Percentiles rank a stretch among this genome's conserved stretches.
phyloP scores from a whole-genome alignment of 1,284 basidiomycete species.

The Sporisorium graminicola region DNA sequence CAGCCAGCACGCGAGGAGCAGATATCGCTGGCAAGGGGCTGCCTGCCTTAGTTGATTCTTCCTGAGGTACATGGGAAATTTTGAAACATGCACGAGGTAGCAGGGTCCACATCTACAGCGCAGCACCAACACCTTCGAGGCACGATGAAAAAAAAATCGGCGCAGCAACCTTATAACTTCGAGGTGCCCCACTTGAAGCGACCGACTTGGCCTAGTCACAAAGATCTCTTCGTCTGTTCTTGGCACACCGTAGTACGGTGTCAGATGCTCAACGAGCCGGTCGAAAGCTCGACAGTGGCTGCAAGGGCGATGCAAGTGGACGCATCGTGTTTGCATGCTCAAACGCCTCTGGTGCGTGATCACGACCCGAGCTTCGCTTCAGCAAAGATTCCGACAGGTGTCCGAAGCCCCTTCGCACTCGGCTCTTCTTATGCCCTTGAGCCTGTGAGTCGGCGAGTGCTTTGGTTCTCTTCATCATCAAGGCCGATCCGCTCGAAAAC shows the following conservation, averaged over 20 bases:
- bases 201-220: too few species aligned
- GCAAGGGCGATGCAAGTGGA: too few species aligned
- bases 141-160: too few species aligned
- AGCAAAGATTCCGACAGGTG: constrained; percentile 1
- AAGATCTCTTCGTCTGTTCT: too few species aligned
- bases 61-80: background rate
- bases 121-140: too few species aligned
- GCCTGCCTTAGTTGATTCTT: background rate
- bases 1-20: constrained; percentile 9
- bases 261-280: too few species aligned
- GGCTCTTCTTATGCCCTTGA: background rate
- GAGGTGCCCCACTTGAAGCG: too few species aligned
- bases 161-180: too few species aligned
- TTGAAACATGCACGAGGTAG: background rate
- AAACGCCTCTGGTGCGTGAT: background rate
- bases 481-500: background rate
- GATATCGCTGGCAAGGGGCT: constrained; percentile 26
- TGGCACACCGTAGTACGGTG: too few species aligned
- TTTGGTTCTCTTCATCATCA: background rate
- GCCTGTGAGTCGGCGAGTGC: background rate
- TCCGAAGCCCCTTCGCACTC: background rate
- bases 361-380: constrained; percentile 23
- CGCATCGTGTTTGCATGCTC: too few species aligned
- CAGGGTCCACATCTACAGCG: constrained; percentile 9
- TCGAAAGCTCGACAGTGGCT: too few species aligned